Evolutionary conservation across 148 eudicot genomes (phyloP).

Genomic region (Persicaria maculosa): DNA sequence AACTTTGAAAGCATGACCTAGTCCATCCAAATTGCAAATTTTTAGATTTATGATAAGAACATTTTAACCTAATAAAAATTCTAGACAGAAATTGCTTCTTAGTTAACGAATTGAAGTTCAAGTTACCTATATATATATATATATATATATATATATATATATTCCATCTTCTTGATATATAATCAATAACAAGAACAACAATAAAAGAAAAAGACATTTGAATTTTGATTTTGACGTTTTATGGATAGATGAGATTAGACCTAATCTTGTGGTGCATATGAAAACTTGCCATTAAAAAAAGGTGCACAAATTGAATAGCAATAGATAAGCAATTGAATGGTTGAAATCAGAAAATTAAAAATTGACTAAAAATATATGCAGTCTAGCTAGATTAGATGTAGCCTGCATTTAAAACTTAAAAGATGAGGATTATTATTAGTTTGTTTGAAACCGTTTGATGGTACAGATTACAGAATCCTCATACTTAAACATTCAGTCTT

Average conservation of each 20-base stretch:
- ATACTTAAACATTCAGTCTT: not conserved
- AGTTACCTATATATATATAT: too few relatives aligned
- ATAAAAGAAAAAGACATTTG: too few relatives aligned
- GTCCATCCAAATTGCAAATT: too few relatives aligned
- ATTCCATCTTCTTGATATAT: too few relatives aligned
- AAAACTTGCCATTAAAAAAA: not conserved
- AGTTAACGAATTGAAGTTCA: too few relatives aligned
- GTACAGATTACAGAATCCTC: not conserved
- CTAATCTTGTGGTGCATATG: constrained; percentile 3
- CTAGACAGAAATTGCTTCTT: too few relatives aligned
- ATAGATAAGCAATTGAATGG: constrained; percentile 8
- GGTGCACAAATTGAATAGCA: constrained; percentile 3
- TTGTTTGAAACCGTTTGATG: not conserved
- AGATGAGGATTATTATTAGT: not conserved
- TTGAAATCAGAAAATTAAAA: not conserved
- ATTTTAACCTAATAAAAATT: too few relatives aligned
- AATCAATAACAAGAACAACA: too few relatives aligned
- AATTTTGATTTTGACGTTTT: too few relatives aligned
- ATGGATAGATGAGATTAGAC: not conserved
- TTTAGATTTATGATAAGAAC: too few relatives aligned
- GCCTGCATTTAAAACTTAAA: not conserved
- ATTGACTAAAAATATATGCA: not conserved
- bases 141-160: too few relatives aligned
- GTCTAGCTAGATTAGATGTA: not conserved
- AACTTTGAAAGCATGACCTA: too few relatives aligned